Evolutionary conservation across 192 early-diverging fungal genomes (phyloP), one percentile per base, ranked within the genome.

Genomic region (Dissophora ornata): DNA sequence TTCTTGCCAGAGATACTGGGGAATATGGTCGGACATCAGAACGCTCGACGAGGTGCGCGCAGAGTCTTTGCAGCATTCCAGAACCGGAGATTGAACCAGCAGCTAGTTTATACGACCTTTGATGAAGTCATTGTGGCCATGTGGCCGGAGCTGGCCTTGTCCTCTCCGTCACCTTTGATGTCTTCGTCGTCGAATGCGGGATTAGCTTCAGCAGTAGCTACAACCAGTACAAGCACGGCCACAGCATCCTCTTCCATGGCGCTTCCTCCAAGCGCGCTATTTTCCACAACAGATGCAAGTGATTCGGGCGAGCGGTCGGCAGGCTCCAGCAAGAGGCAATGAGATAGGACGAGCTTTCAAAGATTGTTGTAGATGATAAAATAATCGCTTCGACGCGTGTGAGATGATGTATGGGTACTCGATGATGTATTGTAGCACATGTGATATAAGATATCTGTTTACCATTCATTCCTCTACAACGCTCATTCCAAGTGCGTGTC

Each of bases 21-120:
- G 3, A 85, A 73, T 45, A 89, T 96, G 85, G 91, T 98, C 0
- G 96, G 96, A 2, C 73, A 86, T 45, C 88, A 91, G 48, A 98
- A 98, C 61, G 91, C 94, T 0, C 73, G 84, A 4, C 74, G 85
- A 38, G 96, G 96, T 15, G 94, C 95, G 0, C 36, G 81, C 16
- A 77, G 90, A 16, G 70, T 94, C 5, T 86, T 90, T 58, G 86
- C 82, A 28, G 79, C 91, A 1, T 83, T 96, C 53, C 96, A 98
- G 80, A 87, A 91, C 36, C 82, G 83, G 7, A 22, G 84, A n/a
- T 71, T 95, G 5, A 97, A 96, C 56, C 90, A 92, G 45, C 90
- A 91, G 32, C 80, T 98, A n/a, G 81, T 88, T 7, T 92, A 96
- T 64, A 82, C 69, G 6, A 49, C 92, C 1, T 75, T 96, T 13